A percentile compares a stretch with the other conserved stretches of the same genome.
These are phyloP conservation scores for Aspergillus fructus DNA, from an alignment of 2,329 filamentous ascomycete genomes.

Conservation along the genomic window DNA sequence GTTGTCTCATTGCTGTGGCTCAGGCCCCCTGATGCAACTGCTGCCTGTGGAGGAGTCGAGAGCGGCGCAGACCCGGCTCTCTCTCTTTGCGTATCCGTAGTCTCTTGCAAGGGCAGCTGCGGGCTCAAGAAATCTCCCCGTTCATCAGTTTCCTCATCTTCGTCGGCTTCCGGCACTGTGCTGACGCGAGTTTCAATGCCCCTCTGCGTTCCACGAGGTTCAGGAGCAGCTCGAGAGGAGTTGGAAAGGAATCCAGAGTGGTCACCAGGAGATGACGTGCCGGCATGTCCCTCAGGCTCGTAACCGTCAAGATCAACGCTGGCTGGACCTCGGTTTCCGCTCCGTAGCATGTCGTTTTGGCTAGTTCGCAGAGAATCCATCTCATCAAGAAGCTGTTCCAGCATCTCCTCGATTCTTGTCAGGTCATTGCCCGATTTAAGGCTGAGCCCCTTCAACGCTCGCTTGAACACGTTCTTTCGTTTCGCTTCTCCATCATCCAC, in stretches of 20 bases:
- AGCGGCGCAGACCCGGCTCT: constrained; percentile 45
- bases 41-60: constrained; percentile 45
- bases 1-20: constrained; percentile 83
- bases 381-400: constrained; percentile 87
- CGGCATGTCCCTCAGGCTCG: constrained; percentile 77
- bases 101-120: constrained; percentile 60
- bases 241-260: constrained; percentile 75
- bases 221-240: constrained; percentile 37
- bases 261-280: constrained; percentile 70
- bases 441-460: constrained; percentile 87
- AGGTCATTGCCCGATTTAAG: constrained; percentile 86
- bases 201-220: constrained; percentile 47
- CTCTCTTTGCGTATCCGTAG: constrained; percentile 44
- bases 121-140: constrained; percentile 52
- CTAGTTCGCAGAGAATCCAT: constrained; percentile 76
- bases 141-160: constrained; percentile 64
- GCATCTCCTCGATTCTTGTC: constrained; percentile 83
- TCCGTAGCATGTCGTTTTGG: constrained; percentile 43
- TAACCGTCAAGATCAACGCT: constrained; percentile 73
- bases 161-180: constrained; percentile 81
- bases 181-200: constrained; percentile 78
- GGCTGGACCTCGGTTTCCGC: constrained; percentile 30
- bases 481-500: constrained; percentile 63
- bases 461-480: constrained; percentile 89
- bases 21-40: constrained; percentile 46